A percentile compares a stretch with the other conserved stretches of the same genome.
phyloP scores from a whole-genome alignment of 108 stramenopile species.

The Epithemia pelagica region DNA sequence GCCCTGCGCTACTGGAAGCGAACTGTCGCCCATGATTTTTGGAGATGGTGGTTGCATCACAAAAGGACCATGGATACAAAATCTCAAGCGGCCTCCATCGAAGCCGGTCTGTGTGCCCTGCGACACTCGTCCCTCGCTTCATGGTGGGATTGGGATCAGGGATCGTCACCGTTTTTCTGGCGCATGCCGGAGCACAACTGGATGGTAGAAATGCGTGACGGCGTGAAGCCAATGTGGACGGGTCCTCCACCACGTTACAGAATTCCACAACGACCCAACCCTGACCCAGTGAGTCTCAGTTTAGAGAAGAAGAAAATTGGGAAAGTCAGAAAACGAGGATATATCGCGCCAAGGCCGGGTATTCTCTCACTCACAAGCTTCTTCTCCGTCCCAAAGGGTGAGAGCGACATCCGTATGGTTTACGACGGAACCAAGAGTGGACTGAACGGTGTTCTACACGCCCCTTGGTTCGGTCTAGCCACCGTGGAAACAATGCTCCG shows the following conservation, averaged over 20 bases:
- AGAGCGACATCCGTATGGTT: constrained; percentile 33
- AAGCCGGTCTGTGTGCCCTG: constrained; percentile 13
- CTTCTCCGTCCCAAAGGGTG: constrained; percentile 30
- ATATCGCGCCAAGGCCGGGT: background rate
- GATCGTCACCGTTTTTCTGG: constrained; percentile 33
- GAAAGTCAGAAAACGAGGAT: background rate
- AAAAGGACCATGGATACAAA: background rate
- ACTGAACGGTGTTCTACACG: constrained; percentile 24
- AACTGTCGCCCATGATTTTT: background rate
- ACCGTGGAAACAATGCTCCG: constrained; percentile 19
- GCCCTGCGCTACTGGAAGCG: background rate
- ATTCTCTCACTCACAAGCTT: background rate
- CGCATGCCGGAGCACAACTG: constrained; percentile 17
- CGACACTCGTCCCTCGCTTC: background rate
- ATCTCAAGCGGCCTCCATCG: background rate
- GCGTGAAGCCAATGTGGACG: background rate
- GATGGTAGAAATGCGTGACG: background rate
- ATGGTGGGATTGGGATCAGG: constrained; percentile 37
- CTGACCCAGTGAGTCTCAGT: background rate
- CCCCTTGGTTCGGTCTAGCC: constrained; percentile 29
- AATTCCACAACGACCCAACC: background rate
- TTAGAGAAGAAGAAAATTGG: background rate
- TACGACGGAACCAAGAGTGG: constrained; percentile 33
- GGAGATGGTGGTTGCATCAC: background rate
- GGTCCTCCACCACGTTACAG: background rate